These are phyloP conservation scores for Penicillium digitatum DNA, from an alignment of 2,329 filamentous ascomycete genomes.

Conservation along the genomic window DNA sequence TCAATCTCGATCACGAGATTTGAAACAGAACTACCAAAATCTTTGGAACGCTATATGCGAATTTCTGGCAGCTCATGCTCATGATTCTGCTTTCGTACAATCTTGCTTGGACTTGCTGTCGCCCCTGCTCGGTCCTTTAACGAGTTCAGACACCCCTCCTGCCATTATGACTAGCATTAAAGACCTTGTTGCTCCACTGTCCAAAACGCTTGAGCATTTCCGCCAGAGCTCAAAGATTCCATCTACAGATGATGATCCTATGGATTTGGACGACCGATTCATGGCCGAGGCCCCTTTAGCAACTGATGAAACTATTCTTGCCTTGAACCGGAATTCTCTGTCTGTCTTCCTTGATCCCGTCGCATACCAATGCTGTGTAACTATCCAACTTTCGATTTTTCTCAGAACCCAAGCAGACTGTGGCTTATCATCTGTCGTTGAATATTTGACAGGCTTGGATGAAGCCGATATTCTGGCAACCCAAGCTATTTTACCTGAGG, in stretches of 20 bases:
- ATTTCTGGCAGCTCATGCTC: constrained; percentile 27
- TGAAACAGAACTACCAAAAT: constrained; percentile 27
- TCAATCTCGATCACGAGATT: constrained; percentile 28
- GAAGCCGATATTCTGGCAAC: constrained; percentile 39
- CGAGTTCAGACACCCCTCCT: constrained; percentile 15
- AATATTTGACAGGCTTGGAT: constrained; percentile 38
- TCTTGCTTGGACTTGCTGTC: constrained; percentile 34
- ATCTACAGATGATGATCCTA: constrained; percentile 28
- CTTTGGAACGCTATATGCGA: constrained; percentile 38
- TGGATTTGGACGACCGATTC: constrained; percentile 45
- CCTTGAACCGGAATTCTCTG: constrained; percentile 32
- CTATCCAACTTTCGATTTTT: constrained; percentile 35
- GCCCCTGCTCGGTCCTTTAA: constrained; percentile 29
- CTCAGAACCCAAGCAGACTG: constrained; percentile 15
- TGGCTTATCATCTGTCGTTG: constrained; percentile 20
- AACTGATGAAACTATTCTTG: constrained; percentile 24
- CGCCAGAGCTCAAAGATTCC: constrained; percentile 21
- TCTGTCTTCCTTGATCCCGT: constrained; percentile 31
- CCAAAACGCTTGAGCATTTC: constrained; percentile 30
- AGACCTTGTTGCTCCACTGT: constrained; percentile 28
- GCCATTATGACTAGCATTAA: constrained; percentile 24
- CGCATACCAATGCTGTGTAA: constrained; percentile 38
- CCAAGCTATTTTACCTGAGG: constrained; percentile 27
- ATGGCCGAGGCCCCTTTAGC: constrained; percentile 24
- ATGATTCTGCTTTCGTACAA: constrained; percentile 29